Conservation (phyloP, 768 basidiomycete genomes). For the Leccinum uliginosum region DNA sequence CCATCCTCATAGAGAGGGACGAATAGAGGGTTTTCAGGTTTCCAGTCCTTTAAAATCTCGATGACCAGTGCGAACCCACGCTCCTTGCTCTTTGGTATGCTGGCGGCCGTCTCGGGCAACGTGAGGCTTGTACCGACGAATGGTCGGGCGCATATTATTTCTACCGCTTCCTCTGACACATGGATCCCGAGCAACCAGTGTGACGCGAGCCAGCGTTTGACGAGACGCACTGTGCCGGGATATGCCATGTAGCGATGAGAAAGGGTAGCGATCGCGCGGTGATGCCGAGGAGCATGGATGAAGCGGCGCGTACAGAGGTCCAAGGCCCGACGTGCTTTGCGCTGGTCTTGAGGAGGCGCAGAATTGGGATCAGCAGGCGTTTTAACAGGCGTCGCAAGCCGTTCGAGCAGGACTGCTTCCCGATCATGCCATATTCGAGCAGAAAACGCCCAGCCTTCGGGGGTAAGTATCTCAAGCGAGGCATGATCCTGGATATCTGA, state of each 20-base stretch:
- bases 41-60: slow-evolving; percentile 75
- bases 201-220: slow-evolving; percentile 89
- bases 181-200: slow-evolving; percentile 83
- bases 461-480: slow-evolving; percentile 70
- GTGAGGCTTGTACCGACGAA: slow-evolving; percentile 54
- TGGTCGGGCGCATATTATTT: slow-evolving; percentile 76
- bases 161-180: slow-evolving; percentile 73
- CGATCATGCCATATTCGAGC: slow-evolving; percentile 84
- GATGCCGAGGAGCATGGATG: slow-evolving; percentile 78
- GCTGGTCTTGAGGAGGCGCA: slow-evolving; percentile 38
- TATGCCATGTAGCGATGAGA: slow-evolving; percentile 78
- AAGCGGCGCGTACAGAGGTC: slow-evolving; percentile 67
- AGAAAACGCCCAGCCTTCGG: slow-evolving; percentile 84
- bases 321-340: slow-evolving; percentile 53
- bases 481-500: slow-evolving; percentile 66
- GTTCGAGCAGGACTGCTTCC: slow-evolving; percentile 74
- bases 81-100: slow-evolving; percentile 70
- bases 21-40: slow-evolving; percentile 68
- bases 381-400: slow-evolving; percentile 48
- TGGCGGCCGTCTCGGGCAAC: slow-evolving; percentile 34
- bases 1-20: slow-evolving; percentile 62
- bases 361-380: background rate
- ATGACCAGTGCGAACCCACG: slow-evolving; percentile 75
- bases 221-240: slow-evolving; percentile 78
- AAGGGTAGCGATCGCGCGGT: slow-evolving; percentile 74